Evolutionary conservation across 352 stramenopile species (phyloP).

Genomic region (Globisporangium parvum): DNA sequence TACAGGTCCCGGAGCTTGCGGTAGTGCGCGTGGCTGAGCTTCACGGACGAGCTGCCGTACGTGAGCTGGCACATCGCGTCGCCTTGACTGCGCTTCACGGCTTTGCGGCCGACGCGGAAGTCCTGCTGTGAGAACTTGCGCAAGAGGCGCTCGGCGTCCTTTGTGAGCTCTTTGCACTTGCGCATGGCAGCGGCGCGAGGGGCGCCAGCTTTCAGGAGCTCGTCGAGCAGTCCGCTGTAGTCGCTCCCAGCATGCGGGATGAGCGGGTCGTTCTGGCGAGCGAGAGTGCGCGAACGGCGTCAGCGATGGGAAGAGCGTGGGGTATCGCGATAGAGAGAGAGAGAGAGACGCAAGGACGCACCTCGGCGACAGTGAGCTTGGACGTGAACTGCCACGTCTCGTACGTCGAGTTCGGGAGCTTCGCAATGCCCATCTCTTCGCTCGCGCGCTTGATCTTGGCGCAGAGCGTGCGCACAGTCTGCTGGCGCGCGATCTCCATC

Average conservation of each 20-base stretch:
- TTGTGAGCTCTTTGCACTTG: conserved; percentile 56
- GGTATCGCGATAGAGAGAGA: not conserved
- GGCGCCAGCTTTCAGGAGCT: conserved; percentile 68
- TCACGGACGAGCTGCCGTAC: conserved; percentile 67
- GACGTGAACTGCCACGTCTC: conserved; percentile 85
- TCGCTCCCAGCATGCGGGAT: conserved; percentile 67
- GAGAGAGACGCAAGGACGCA: conserved; percentile 6
- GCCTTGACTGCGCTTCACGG: conserved; percentile 27
- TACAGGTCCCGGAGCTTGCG: conserved; percentile 86
- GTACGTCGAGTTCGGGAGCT: conserved; percentile 77
- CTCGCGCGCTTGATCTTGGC: conserved; percentile 56
- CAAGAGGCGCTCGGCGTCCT: conserved; percentile 44
- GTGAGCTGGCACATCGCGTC: conserved; percentile 35
- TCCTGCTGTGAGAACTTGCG: conserved; percentile 46
- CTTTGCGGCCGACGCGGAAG: conserved; percentile 26
- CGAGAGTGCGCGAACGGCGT: not conserved
- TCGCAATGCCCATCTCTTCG: conserved; percentile 71
- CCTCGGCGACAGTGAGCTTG: conserved; percentile 58
- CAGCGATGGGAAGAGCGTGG: no score
- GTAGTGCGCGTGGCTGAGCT: conserved; percentile 78
- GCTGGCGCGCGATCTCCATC: conserved; percentile 65
- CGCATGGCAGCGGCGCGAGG: conserved; percentile 52
- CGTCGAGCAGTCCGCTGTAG: conserved; percentile 63
- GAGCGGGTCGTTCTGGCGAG: conserved; percentile 42
- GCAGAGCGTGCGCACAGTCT: conserved; percentile 60